phyloP scores from a whole-genome alignment of 257 asterid genomes.

The Ilex asprella region DNA sequence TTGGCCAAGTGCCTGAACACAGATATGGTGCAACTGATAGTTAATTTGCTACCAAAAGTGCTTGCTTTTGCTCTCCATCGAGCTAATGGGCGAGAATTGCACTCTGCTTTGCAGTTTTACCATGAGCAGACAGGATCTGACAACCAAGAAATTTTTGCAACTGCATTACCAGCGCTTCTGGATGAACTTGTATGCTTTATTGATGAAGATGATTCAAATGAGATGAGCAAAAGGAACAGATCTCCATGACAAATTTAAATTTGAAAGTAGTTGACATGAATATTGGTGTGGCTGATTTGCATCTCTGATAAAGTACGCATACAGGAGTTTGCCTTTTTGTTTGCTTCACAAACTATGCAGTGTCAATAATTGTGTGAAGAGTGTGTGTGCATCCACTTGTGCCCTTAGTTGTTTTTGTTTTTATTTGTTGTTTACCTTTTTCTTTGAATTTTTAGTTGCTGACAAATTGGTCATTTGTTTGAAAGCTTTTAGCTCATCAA shows the following conservation, averaged over 20 bases:
- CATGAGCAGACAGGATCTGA: conserved; percentile 59
- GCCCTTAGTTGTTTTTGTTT: no score
- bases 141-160: conserved; percentile 71
- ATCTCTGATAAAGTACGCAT: not conserved
- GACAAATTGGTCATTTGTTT: no score
- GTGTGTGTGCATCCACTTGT: not conserved
- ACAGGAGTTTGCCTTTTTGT: not conserved
- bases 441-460: no score
- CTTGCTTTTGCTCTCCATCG: conserved; percentile 89
- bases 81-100: conserved; percentile 59
- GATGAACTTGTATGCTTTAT: conserved; percentile 87
- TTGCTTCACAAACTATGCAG: not conserved
- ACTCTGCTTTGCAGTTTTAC: conserved; percentile 66
- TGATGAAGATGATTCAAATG: conserved; percentile 61
- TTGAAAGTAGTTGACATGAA: not conserved
- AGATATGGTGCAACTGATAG: conserved; percentile 62
- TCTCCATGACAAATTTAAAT: not conserved
- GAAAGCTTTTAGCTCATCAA: no score
- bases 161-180: conserved; percentile 72
- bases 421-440: no score
- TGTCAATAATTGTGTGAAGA: not conserved
- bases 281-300: not conserved
- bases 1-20: conserved; percentile 63
- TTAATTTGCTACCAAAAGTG: conserved; percentile 78
- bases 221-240: conserved; percentile 58